A percentile compares a stretch with the other conserved stretches of the same genome.
Evolutionary conservation across 2,329 filamentous ascomycete species (phyloP).

Genomic region (Alternaria sp.): DNA sequence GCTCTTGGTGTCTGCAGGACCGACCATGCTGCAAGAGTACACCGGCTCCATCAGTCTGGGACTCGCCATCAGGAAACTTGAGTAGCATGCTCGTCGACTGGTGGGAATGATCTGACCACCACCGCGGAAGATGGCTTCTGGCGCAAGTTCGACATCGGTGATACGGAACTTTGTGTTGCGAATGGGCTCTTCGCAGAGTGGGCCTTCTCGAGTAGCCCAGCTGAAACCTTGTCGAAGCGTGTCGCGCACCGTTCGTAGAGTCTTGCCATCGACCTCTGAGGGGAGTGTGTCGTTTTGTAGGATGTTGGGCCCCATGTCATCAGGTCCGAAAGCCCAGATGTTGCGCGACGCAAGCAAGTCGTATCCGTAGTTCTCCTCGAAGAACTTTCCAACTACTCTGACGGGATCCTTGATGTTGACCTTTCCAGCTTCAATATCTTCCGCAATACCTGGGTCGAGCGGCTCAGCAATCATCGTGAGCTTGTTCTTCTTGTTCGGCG

Average conservation of each 20-base stretch:
- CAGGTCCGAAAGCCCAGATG: conserved; percentile 98
- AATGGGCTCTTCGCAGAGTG: conserved; percentile 97
- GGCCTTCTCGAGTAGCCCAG: conserved; percentile 95
- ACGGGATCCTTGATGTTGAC: conserved; percentile 94
- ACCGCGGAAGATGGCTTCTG: conserved; percentile 91
- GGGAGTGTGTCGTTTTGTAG: conserved; percentile 95
- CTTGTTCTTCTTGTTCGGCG: conserved; percentile 99
- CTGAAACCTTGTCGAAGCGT: conserved; percentile 95
- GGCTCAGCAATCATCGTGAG: conserved; percentile 98
- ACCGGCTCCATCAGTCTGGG: conserved; percentile 96
- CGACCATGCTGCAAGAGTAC: conserved; percentile 91
- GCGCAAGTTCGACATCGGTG: conserved; percentile 84
- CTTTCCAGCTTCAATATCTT: conserved; percentile 88
- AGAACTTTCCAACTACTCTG: conserved; percentile 92
- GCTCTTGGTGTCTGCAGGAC: conserved; percentile 85
- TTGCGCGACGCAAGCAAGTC: conserved; percentile 92
- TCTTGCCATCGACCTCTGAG: conserved; percentile 91
- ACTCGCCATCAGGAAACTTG: conserved; percentile 94
- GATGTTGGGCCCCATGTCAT: conserved; percentile 93
- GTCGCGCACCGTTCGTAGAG: conserved; percentile 85
- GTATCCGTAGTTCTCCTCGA: conserved; percentile 97
- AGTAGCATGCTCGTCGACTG: conserved; percentile 89
- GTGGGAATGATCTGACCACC: conserved; percentile 98
- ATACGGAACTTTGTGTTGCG: conserved; percentile 98
- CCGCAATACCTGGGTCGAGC: conserved; percentile 89